Conservation (phyloP, 306 rosid species). For the Ammopiptanthus mongolicus region DNA sequence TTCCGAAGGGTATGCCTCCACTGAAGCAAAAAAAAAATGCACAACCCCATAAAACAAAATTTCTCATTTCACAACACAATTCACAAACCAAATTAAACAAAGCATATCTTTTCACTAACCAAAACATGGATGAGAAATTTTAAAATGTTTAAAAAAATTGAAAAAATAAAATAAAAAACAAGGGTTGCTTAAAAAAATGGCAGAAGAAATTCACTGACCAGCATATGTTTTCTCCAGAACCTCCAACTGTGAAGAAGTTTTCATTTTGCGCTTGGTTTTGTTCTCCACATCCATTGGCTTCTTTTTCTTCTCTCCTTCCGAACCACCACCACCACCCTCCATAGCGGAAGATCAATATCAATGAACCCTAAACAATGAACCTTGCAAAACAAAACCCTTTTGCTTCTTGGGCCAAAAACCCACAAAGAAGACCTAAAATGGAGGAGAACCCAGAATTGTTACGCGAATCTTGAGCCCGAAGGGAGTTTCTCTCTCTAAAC, state of each 20-base stretch:
- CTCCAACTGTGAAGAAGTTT: conserved; percentile 63
- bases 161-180: neutral
- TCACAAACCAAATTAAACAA: neutral
- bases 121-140: no score
- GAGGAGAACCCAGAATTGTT: neutral
- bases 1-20: conserved; percentile 60
- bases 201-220: conserved; percentile 27
- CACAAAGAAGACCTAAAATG: neutral
- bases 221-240: conserved; percentile 62
- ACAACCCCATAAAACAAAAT: conserved; percentile 1
- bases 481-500: conserved; percentile 36
- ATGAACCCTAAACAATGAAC: neutral
- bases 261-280: conserved; percentile 71
- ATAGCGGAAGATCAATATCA: conserved; percentile 35
- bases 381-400: neutral
- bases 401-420: neutral
- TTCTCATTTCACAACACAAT: neutral
- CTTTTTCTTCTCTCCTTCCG: conserved; percentile 50
- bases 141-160: no score
- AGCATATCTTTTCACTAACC: no score
- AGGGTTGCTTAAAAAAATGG: neutral
- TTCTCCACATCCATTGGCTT: conserved; percentile 48
- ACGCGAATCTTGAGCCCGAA: neutral
- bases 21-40: conserved; percentile 30
- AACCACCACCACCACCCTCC: conserved; percentile 51